phyloP scores from a whole-genome alignment of 257 asterid genomes.

The Gardenia jasminoides region DNA sequence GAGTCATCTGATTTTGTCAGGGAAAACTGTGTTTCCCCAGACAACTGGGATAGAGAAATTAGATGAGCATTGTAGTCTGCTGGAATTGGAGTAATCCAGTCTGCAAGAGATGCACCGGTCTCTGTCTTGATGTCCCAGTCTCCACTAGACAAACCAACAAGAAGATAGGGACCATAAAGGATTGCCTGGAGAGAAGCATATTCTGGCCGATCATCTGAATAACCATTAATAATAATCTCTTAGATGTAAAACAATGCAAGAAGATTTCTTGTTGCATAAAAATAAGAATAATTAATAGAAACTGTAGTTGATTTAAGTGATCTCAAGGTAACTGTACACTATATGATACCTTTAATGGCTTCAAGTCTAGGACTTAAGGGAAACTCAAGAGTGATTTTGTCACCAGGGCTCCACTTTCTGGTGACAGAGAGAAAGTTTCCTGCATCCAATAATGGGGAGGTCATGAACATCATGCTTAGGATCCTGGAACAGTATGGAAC shows the following conservation, averaged over 20 bases:
- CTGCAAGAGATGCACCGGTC: slow-evolving; percentile 36
- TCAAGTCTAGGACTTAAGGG: slow-evolving; percentile 66
- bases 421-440: slow-evolving; percentile 59
- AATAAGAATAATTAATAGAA: background rate
- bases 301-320: background rate
- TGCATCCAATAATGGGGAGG: slow-evolving; percentile 29
- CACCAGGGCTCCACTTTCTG: slow-evolving; percentile 58
- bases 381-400: slow-evolving; percentile 58
- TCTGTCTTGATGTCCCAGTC: slow-evolving; percentile 66
- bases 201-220: slow-evolving; percentile 67
- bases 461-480: background rate
- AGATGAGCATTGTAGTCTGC: slow-evolving; percentile 43
- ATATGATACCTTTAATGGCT: slow-evolving; percentile 66
- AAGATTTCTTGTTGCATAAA: background rate
- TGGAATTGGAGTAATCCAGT: slow-evolving; percentile 61
- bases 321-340: too few species aligned
- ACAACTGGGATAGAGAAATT: slow-evolving; percentile 61
- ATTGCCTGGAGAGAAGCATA: slow-evolving; percentile 70
- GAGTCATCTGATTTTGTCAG: slow-evolving; percentile 43
- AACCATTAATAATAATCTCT: slow-evolving; percentile 12
- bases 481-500: background rate
- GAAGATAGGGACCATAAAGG: slow-evolving; percentile 89
- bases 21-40: slow-evolving; percentile 30
- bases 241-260: background rate
- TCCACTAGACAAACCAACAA: slow-evolving; percentile 62